Conservation (phyloP, 2,329 filamentous ascomycete species). For the Penicillium occitanis region DNA sequence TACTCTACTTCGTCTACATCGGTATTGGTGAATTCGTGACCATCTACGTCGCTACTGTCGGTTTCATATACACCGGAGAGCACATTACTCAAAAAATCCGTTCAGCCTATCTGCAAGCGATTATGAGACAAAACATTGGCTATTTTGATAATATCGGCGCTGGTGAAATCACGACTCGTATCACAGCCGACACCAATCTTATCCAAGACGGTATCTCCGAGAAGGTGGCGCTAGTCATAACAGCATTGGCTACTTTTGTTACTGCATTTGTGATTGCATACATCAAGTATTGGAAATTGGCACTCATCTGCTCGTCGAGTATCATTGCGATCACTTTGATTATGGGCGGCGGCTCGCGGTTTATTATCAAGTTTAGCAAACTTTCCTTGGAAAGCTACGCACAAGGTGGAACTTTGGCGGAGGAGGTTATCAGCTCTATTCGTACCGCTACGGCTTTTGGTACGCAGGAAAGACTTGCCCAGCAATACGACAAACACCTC, state of each 20-base stretch:
- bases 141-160: conserved; percentile 92
- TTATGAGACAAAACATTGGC: conserved; percentile 83
- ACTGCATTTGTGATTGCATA: conserved; percentile 90
- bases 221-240: conserved; percentile 76
- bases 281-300: conserved; percentile 88
- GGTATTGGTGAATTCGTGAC: conserved; percentile 76
- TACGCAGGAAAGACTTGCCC: conserved; percentile 86
- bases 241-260: conserved; percentile 77
- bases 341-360: conserved; percentile 71
- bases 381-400: conserved; percentile 76
- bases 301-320: conserved; percentile 79
- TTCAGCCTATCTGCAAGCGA: conserved; percentile 78
- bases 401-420: conserved; percentile 79
- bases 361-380: conserved; percentile 80
- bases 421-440: conserved; percentile 92
- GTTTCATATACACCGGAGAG: conserved; percentile 85
- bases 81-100: conserved; percentile 77
- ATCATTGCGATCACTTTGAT: conserved; percentile 75
- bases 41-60: conserved; percentile 76
- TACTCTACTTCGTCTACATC: conserved; percentile 83
- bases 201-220: conserved; percentile 93
- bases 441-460: conserved; percentile 91
- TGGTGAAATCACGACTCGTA: conserved; percentile 90
- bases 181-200: conserved; percentile 89
- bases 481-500: conserved; percentile 78